Evolutionary conservation across 495 filamentous ascomycete species (phyloP).

Genomic region (Penicillium steckii): DNA sequence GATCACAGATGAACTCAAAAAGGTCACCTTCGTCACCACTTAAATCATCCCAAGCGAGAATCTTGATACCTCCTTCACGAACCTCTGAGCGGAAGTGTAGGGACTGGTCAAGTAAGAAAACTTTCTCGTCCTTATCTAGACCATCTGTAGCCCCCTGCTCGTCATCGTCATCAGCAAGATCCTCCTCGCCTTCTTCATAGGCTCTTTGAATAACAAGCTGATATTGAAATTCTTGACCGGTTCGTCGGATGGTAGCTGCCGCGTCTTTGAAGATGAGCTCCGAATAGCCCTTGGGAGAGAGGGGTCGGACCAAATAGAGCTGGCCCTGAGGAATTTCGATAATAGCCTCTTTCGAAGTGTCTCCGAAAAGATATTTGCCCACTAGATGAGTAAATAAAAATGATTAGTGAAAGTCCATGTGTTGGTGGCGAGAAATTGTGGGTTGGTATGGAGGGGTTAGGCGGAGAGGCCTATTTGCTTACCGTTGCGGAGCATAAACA

Average conservation of each 20-base stretch:
- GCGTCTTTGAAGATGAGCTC: constrained; percentile 99
- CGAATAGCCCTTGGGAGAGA: constrained; percentile 94
- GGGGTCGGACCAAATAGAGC: constrained; percentile 92
- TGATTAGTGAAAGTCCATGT: constrained; percentile 15
- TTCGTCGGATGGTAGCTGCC: constrained; percentile 84
- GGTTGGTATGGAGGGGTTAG: constrained; percentile 34
- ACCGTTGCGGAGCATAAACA: constrained; percentile 76
- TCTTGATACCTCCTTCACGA: constrained; percentile 71
- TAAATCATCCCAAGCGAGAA: constrained; percentile 92
- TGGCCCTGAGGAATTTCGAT: constrained; percentile 94
- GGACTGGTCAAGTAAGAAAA: constrained; percentile 87
- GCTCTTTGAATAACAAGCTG: constrained; percentile 94
- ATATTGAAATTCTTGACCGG: constrained; percentile 92
- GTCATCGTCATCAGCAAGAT: constrained; percentile 80
- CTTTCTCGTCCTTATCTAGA: constrained; percentile 91
- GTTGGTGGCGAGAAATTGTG: background rate
- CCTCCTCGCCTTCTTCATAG: constrained; percentile 96
- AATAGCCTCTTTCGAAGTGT: constrained; percentile 88
- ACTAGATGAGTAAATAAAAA: constrained; percentile 46
- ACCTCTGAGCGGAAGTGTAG: constrained; percentile 85
- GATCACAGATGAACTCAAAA: constrained; percentile 94
- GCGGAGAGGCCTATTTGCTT: constrained; percentile 35
- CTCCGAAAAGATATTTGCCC: constrained; percentile 88
- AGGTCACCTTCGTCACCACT: constrained; percentile 92
- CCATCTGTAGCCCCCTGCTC: constrained; percentile 70